Evolutionary conservation across 208 protist genomes (phyloP), one percentile per base, ranked within the genome.

Genomic region (Strigomonas galati): DNA sequence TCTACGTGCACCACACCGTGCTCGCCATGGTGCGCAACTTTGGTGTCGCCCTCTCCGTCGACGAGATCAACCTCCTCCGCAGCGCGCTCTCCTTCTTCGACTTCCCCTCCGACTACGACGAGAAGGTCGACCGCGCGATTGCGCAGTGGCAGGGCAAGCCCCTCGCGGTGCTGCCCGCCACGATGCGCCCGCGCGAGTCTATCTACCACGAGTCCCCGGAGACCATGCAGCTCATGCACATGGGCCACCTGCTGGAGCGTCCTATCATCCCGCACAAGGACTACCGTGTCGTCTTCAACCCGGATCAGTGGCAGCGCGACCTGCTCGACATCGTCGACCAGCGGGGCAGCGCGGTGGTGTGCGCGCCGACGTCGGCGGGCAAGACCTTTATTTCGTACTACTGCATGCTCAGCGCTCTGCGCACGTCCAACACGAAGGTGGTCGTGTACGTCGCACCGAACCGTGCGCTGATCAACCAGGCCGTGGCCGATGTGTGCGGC

Each of bases 371-470:
- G 9, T 97, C 91, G 19, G 93, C 92, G 26, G 92, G 92, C 54
- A 99, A 99, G 78, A 99, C 96, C 0, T 99, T 98, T 76, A 97
- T 98, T 71, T 96, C 91, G 31, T 98, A 95, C 74, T 98, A 98
- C 81, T 91, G 82, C 71, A 98, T 99, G 81, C 93, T 97, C 75
- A 91, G 90, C 67, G 87, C 92, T 1, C 82, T 97, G 23, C 78
- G 82, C 43, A 84, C 78, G 43, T 92, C 80, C 14, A 92, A 97
- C 71, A 88, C 81, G 46, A 82, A 85, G 48, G 78, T 98, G 19
- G 92, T 98, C 10, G 91, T 98, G 1, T 98, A 97, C 73, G 81
- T 98, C 17, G 79, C 88, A 21, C 96, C 96, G 19, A 98, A 82
- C 37, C 95, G 94, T 76, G 92, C 97, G 19, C 84, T 99, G 14